Evolutionary conservation across 108 stramenopile species (phyloP), one percentile per base, ranked within the genome.

Genomic region (Nannochloropsis granulata): DNA sequence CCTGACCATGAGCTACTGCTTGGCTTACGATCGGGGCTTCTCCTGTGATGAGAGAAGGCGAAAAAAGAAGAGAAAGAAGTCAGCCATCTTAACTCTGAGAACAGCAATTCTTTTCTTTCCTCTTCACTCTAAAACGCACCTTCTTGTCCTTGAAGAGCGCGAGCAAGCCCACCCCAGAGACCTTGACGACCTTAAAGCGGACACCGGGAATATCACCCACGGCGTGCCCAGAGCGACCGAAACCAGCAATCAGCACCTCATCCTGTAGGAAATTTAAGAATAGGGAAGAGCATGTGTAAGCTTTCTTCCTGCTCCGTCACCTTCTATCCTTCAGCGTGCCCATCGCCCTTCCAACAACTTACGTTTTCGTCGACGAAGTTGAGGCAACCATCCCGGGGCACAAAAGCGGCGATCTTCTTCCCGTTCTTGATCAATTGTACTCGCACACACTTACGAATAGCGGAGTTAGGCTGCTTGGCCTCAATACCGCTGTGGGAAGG

Each of bases 351-450:
- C 0, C 34, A 34, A 34, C 34, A 16, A 71, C 85, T 82, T n/a
- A 85, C 90, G 92, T 99, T 99, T 92, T 99, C 98, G 86, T 99
- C 98, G 78, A 96, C 95, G 86, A 93, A 99, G 95, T 99, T 99
- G 93, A 99, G 92, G 91, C 97, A 98, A 93, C 99, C 99, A 92
- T 99, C 99, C 44, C 97, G 93, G 81, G 99, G 99, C 44, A 99
- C 98, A 93, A 99, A 99, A 45, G 97, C 97, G 43, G 99, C 97
- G 91, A 99, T 96, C 94, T 98, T 99, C 97, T 99, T 99, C 87
- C 97, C 99, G 86, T 99, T 99, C 97, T 99, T 99, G 92, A 99
- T 99, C 82, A 99, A 92, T 92, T 99, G 99, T 78, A 99, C 99
- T 79, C 99, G 97, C 56, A 98, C 97, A 84, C 97, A 97, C 94